phyloP scores from a whole-genome alignment of 2,329 filamentous ascomycete genomes.

The Teratosphaeria viscida region DNA sequence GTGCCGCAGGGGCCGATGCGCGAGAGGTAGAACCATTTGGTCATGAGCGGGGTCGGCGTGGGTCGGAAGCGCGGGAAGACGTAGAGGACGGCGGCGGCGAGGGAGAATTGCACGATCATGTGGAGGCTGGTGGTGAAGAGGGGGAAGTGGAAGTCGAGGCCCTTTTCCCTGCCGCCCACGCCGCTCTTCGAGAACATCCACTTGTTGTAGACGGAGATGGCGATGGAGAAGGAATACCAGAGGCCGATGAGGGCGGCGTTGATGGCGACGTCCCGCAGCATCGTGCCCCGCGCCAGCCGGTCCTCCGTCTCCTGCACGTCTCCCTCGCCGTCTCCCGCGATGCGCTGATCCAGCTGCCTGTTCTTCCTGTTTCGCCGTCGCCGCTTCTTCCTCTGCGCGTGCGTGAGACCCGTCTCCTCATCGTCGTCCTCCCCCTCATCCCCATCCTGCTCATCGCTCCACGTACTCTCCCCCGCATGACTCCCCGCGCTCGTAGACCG shows the following conservation, averaged over 20 bases:
- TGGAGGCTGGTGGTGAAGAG: conserved; percentile 91
- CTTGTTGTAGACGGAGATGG: conserved; percentile 97
- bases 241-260: conserved; percentile 74
- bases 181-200: conserved; percentile 78
- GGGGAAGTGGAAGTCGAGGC: conserved; percentile 81
- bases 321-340: conserved; percentile 43
- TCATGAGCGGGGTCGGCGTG: conserved; percentile 53
- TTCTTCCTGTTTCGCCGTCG: conserved; percentile 54
- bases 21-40: conserved; percentile 81
- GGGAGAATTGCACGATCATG: conserved; percentile 86
- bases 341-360: conserved; percentile 58
- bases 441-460: conserved; percentile 46
- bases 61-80: conserved; percentile 76
- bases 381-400: conserved; percentile 53
- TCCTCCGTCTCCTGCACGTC: conserved; percentile 42
- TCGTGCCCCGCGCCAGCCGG: conserved; percentile 62
- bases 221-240: conserved; percentile 87
- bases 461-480: conserved; percentile 38
- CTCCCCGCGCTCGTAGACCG: conserved; percentile 40
- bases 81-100: conserved; percentile 68
- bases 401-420: conserved; percentile 79
- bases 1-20: conserved; percentile 84
- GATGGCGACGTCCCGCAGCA: conserved; percentile 57
- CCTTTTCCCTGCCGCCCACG: conserved; percentile 42
- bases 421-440: conserved; percentile 66